phyloP scores from a whole-genome alignment of 371 early-diverging fungal genomes.

The Sporodiniella umbellata region DNA sequence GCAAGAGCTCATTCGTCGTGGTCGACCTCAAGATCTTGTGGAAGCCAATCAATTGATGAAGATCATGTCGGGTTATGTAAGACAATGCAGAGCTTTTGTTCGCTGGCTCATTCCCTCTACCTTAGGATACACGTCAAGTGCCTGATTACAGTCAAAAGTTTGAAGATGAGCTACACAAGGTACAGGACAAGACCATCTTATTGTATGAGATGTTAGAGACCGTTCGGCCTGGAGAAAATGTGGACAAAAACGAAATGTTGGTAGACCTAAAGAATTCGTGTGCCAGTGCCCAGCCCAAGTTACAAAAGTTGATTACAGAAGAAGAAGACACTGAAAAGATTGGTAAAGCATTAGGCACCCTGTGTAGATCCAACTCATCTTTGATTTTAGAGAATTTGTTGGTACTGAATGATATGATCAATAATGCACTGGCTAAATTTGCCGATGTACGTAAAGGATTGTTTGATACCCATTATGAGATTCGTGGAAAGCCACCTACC shows the following conservation, averaged over 20 bases:
- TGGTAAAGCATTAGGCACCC: constrained; percentile 27
- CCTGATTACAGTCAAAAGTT: constrained; percentile 88
- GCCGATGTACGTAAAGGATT: constrained; percentile 64
- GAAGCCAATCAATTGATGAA: constrained; percentile 97
- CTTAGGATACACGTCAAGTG: constrained; percentile 68
- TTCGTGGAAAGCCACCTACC: constrained; percentile 37
- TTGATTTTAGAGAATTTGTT: constrained; percentile 54
- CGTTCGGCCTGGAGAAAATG: constrained; percentile 60
- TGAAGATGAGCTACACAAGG: constrained; percentile 74
- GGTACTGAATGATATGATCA: constrained; percentile 83
- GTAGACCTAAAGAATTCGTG: constrained; percentile 52
- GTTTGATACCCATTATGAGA: constrained; percentile 44
- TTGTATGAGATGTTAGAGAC: constrained; percentile 78
- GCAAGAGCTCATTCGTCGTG: constrained; percentile 94
- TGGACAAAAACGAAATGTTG: constrained; percentile 63
- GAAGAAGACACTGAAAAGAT: constrained; percentile 34
- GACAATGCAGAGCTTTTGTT: constrained; percentile 4
- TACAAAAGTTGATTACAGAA: constrained; percentile 70
- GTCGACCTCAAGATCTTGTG: constrained; percentile 90
- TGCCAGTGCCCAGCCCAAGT: constrained; percentile 65
- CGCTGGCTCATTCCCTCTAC: neutral
- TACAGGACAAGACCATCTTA: constrained; percentile 74
- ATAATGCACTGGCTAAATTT: constrained; percentile 74
- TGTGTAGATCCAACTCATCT: neutral
- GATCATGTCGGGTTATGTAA: constrained; percentile 93